Evolutionary conservation across 768 basidiomycete species (phyloP), one percentile per base, ranked within the genome.

Genomic region (Galerina marginata): DNA sequence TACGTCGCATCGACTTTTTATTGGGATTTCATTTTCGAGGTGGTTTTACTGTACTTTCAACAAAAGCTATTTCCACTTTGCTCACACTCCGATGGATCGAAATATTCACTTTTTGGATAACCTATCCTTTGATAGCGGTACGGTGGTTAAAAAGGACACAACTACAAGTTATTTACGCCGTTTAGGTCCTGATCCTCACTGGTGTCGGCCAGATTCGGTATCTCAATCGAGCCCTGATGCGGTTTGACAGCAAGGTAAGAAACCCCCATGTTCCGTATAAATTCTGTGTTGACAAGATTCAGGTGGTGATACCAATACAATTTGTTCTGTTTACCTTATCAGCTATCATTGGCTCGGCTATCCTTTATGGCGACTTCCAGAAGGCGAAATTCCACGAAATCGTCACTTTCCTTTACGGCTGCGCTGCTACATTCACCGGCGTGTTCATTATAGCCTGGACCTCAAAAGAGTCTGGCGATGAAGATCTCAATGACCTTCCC

Each of bases 291-390:
- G 59, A 59, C 42, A 26, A 29, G 23, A 39, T 49, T 58, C 61
- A 93, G 92, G 83, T 89, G 54, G 96, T 98, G 25, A 93, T 99
- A 63, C 96, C 96, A 4, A 89, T 89, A 12, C 96, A 98, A 79
- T 99, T 97, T 72, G 94, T 96, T 33, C 82, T 95, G 57, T 99
- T 99, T 78, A 96, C 93, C 25, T 80, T 99, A 38, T 94, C 93
- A 4, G 94, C 93, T 4, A 96, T 99, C 65, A 78, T 92, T 56
- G 96, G 96, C 26, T 96, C 94, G 4, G 94, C 93, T 1, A 89
- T 99, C 14, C 83, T 99, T 1, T 99, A 96, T 70, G 91, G 93
- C 25, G 96, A 99, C 73, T 99, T 99, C 77, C 82, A 86, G 65
- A 86, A 85, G 61, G 88, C 92, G 11, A 83, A 85, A 9, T 91